These are phyloP conservation scores for Lactifluus hygrophoroides DNA, from an alignment of 768 basidiomycete genomes.

Conservation along the genomic window DNA sequence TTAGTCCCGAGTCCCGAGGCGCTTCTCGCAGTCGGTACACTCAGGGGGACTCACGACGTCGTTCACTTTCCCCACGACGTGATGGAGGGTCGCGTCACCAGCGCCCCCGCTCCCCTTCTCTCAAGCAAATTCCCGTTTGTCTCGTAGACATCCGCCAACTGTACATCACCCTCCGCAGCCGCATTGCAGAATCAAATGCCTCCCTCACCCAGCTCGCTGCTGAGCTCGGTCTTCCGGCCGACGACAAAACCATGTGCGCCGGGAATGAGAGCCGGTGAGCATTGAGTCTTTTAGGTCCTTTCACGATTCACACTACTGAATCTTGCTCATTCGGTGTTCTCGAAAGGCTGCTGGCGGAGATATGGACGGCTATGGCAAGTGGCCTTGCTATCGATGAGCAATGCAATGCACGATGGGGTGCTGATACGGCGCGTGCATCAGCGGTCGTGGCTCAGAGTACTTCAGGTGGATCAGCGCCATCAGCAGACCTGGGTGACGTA, in stretches of 20 bases:
- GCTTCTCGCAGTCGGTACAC: not conserved
- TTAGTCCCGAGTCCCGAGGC: not conserved
- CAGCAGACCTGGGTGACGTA: not conserved
- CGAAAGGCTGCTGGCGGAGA: constrained; percentile 16
- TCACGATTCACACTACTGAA: not conserved
- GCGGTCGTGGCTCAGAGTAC: not conserved
- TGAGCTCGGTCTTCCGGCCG: constrained; percentile 7
- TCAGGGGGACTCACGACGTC: not conserved
- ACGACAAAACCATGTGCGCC: constrained; percentile 15
- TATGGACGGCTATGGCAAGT: constrained; percentile 18
- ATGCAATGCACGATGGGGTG: constrained; percentile 8
- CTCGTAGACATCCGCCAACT: constrained; percentile 16
- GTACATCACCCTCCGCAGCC: constrained; percentile 13
- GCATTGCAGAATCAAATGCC: constrained; percentile 1
- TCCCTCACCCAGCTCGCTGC: constrained; percentile 1
- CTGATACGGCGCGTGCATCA: not conserved
- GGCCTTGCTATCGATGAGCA: constrained; percentile 17
- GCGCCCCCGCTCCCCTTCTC: constrained; percentile 10
- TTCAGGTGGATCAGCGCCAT: not conserved
- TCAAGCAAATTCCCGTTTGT: not conserved
- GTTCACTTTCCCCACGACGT: constrained; percentile 17
- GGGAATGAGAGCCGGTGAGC: constrained; percentile 21
- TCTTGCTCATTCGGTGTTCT: not conserved
- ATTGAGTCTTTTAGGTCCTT: not conserved
- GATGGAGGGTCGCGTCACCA: not conserved